Evolutionary conservation across 208 protist genomes (phyloP), one percentile per base, ranked within the genome.

Genomic region (Crithidia expoeki): DNA sequence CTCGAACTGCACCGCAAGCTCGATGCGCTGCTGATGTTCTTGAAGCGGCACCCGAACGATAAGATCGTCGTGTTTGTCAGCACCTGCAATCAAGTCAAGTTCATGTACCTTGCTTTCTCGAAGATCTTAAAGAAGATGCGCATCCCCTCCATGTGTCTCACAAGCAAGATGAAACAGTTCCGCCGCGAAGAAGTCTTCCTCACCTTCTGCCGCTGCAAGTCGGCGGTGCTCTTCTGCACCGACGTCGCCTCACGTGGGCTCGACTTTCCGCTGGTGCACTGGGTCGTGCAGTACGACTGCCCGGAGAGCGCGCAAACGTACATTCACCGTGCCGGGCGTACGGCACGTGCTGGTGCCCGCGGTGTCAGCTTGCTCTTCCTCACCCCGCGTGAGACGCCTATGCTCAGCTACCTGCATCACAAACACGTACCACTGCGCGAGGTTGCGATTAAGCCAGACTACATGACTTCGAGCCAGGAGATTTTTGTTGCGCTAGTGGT

Each of bases 21-120:
- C 16, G 92, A 99, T 65, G 81, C 97, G 14, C 80, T 99, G n/a
- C 98, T 92, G 33, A 94, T 95, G 33, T 99, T 99, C 77, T 72
- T 99, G n/a, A 97, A 95, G 64, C 85, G 90, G 4, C 98, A 99
- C 89, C 81, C 93, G 4, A 94, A 96, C 32, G 76, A 90, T 56
- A 99, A 99, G 84, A 93, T 93, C 10, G 90, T 99, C 25, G 94
- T 99, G 28, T 99, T 99, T 80, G 72, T 99, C n/a, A 97, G 98
- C 44, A 98, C 94, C 28, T 98, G 97, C 77, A 99, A 99, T 80
- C 97, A 99, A 76, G 98, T 99, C 2, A 89, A 90, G 78, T 98
- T 92, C 84, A 94, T 96, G 83, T 95, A 96, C 68, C 82, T 94
- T n/a, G 85, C 89, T 53, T 90, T 98, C 68, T 88, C 86, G 14